Conservation (phyloP, 2,329 filamentous ascomycete genomes). For the Trichoderma sp. region DNA sequence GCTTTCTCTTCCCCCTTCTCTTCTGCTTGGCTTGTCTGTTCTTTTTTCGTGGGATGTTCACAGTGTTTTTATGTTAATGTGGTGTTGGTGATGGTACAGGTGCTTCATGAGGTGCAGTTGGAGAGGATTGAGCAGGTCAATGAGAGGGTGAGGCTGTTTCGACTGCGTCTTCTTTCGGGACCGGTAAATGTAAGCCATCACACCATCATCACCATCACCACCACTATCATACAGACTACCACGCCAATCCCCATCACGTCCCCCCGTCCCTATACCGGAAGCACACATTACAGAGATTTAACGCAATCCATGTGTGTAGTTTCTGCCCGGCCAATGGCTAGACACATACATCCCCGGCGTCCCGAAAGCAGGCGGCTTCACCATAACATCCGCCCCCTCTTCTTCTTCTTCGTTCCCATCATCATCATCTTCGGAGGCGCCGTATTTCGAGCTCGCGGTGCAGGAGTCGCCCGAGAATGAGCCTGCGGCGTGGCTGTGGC, state of each 20-base stretch:
- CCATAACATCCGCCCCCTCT: slow-evolving; percentile 75
- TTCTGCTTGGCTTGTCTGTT: background rate
- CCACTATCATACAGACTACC: too few relatives aligned
- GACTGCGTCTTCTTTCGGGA: slow-evolving; percentile 57
- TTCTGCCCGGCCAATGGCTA: slow-evolving; percentile 84
- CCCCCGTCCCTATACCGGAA: background rate
- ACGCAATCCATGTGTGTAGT: slow-evolving; percentile 49
- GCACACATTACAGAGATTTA: too few relatives aligned
- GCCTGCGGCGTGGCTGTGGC: slow-evolving; percentile 77
- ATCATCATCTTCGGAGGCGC: slow-evolving; percentile 44
- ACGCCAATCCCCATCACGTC: background rate
- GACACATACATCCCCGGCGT: slow-evolving; percentile 75
- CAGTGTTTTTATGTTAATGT: background rate
- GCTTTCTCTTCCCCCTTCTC: background rate
- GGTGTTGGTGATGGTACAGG: slow-evolving; percentile 36
- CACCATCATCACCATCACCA: too few relatives aligned
- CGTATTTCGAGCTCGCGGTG: slow-evolving; percentile 76
- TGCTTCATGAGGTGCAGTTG: slow-evolving; percentile 64
- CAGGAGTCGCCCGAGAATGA: slow-evolving; percentile 72
- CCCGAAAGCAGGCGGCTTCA: slow-evolving; percentile 78
- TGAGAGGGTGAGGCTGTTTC: slow-evolving; percentile 66
- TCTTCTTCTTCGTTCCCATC: slow-evolving; percentile 32
- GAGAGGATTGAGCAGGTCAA: slow-evolving; percentile 66
- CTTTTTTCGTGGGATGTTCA: too few relatives aligned
- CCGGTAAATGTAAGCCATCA: slow-evolving; percentile 50